Evolutionary conservation across 2,329 filamentous ascomycete species (phyloP).

Genomic region (Exutisphaerella laricina): DNA sequence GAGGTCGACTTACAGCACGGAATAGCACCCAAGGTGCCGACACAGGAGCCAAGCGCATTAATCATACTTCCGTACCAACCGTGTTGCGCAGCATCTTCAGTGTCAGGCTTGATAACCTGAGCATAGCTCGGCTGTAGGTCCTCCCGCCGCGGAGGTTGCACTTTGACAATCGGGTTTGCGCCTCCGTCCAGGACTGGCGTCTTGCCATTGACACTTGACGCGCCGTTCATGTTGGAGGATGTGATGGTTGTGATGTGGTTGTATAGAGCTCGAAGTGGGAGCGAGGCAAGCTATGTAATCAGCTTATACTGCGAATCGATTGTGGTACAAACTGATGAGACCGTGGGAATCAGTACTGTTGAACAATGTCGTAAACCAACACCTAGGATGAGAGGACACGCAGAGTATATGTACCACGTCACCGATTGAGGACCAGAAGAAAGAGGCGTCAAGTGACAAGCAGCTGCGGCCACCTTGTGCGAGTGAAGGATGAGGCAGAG

Average conservation of each 20-base stretch:
- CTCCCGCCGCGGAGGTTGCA: slow-evolving; percentile 73
- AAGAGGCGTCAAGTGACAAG: slow-evolving; percentile 1
- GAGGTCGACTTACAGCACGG: slow-evolving; percentile 65
- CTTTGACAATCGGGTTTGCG: slow-evolving; percentile 43
- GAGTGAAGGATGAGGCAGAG: slow-evolving; percentile 7
- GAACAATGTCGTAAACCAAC: neutral
- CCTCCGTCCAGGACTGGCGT: slow-evolving; percentile 28
- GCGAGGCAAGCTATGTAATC: slow-evolving; percentile 4
- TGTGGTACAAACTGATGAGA: too few species aligned
- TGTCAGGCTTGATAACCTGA: slow-evolving; percentile 54
- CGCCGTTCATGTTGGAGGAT: slow-evolving; percentile 16
- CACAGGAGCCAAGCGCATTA: slow-evolving; percentile 64
- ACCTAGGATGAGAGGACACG: neutral
- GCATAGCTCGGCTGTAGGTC: slow-evolving; percentile 75
- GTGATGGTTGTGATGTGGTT: slow-evolving; percentile 2
- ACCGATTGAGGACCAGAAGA: neutral
- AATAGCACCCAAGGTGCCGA: slow-evolving; percentile 78
- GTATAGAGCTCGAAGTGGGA: neutral
- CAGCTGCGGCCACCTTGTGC: neutral
- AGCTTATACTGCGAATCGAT: too few species aligned
- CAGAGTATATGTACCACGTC: slow-evolving; percentile 8
- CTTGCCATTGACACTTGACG: slow-evolving; percentile 34
- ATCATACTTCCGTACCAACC: slow-evolving; percentile 76
- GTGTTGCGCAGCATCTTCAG: slow-evolving; percentile 61
- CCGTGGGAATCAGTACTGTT: neutral